Evolutionary conservation across 2,329 filamentous ascomycete species (phyloP).

Genomic region (Teratosphaeria destructans): DNA sequence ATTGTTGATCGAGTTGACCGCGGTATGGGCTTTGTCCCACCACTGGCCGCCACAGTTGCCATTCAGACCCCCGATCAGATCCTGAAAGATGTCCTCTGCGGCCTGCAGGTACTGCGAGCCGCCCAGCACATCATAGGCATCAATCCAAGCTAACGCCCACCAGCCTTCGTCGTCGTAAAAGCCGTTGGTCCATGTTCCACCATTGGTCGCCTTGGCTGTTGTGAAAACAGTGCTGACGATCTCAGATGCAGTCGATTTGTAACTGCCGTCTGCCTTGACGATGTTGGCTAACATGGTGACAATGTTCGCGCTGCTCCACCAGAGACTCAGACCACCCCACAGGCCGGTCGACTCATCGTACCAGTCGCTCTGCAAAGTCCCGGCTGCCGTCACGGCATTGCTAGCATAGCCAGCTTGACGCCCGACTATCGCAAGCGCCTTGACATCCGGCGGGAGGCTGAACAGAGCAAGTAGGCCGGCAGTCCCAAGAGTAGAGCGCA

Average conservation of each 20-base stretch:
- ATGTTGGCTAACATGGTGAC: constrained; percentile 53
- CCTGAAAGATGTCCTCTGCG: constrained; percentile 38
- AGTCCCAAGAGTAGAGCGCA: background rate
- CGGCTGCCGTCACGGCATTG: constrained; percentile 2
- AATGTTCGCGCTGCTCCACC: constrained; percentile 65
- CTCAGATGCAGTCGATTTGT: constrained; percentile 23
- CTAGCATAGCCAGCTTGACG: constrained; percentile 1
- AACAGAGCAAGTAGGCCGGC: background rate
- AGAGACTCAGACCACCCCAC: constrained; percentile 42
- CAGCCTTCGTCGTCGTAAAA: constrained; percentile 45
- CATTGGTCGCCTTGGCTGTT: constrained; percentile 7
- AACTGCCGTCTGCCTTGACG: constrained; percentile 27
- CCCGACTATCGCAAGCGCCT: background rate
- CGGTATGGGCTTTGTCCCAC: constrained; percentile 18
- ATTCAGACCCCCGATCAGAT: constrained; percentile 32
- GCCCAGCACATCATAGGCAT: constrained; percentile 40
- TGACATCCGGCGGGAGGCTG: background rate
- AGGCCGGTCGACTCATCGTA: constrained; percentile 31
- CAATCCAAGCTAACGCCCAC: constrained; percentile 45
- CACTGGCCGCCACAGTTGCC: constrained; percentile 36
- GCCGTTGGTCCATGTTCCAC: constrained; percentile 29
- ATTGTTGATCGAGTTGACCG: constrained; percentile 41
- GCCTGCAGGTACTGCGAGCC: constrained; percentile 35
- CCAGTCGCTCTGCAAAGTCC: constrained; percentile 3
- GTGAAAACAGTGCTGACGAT: constrained; percentile 37